These are phyloP conservation scores for Areca catechu DNA, from an alignment of 176 grass and related monocot genomes.

Conservation along the genomic window DNA sequence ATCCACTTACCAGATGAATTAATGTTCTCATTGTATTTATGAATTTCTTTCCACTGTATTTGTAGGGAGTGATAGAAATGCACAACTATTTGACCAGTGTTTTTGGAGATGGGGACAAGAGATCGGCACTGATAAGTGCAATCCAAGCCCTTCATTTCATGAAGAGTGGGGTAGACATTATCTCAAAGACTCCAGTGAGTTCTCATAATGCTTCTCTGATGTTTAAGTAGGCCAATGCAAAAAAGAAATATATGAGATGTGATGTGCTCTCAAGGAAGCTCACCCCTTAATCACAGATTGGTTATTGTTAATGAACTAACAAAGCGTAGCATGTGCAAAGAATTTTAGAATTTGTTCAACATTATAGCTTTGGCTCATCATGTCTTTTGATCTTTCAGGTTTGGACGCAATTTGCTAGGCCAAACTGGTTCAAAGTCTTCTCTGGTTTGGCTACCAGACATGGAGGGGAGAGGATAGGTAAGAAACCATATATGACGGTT, in stretches of 20 bases:
- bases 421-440: constrained; percentile 80
- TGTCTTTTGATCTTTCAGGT: constrained; percentile 36
- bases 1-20: too few species aligned
- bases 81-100: constrained; percentile 68
- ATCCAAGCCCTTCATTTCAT: constrained; percentile 72
- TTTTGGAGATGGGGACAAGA: constrained; percentile 58
- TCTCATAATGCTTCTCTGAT: not conserved
- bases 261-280: not conserved
- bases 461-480: constrained; percentile 73
- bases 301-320: too few species aligned
- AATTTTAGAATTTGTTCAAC: too few species aligned
- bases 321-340: too few species aligned
- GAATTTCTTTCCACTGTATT: not conserved
- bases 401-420: constrained; percentile 84
- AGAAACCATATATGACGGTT: not conserved
- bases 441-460: constrained; percentile 64
- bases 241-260: not conserved
- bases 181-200: constrained; percentile 55
- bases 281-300: not conserved
- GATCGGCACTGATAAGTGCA: constrained; percentile 44
- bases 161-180: constrained; percentile 53
- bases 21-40: not conserved
- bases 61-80: constrained; percentile 65
- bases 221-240: not conserved
- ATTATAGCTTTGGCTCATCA: not conserved